A percentile compares a stretch with the other conserved stretches of the same genome.
Conservation (phyloP, 345 rosid genomes). For the Euclidium syriacum region DNA sequence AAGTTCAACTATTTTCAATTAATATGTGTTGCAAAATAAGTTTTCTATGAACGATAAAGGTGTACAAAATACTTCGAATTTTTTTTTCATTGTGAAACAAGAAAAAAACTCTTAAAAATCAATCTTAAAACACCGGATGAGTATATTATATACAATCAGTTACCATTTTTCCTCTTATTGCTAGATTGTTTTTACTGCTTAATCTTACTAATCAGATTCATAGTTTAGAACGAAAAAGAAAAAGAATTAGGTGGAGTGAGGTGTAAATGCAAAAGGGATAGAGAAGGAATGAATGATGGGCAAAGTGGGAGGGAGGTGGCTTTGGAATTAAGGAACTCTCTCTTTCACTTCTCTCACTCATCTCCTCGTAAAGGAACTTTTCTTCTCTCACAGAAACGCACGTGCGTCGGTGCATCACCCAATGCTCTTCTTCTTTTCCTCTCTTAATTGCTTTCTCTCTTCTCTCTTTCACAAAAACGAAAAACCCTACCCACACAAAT, state of each 20-base stretch:
- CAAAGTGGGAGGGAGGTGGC: conserved; percentile 27
- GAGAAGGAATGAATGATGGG: conserved; percentile 14
- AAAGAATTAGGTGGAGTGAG: not conserved
- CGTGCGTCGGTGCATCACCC: conserved; percentile 54
- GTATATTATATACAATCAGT: too few relatives aligned
- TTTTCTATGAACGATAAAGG: too few relatives aligned
- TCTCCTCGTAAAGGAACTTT: conserved; percentile 64
- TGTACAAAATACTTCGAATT: too few relatives aligned
- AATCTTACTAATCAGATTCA: too few relatives aligned
- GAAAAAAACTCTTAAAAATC: too few relatives aligned
- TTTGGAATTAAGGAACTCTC: conserved; percentile 32
- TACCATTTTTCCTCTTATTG: too few relatives aligned
- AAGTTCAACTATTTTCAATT: too few relatives aligned
- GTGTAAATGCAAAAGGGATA: conserved; percentile 1
- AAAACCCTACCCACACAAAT: not conserved
- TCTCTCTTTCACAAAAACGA: not conserved
- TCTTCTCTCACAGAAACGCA: conserved; percentile 36
- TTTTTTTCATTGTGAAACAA: too few relatives aligned
- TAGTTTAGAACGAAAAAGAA: not conserved
- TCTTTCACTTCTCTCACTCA: conserved; percentile 20
- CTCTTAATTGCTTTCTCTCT: conserved; percentile 13
- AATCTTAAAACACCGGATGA: too few relatives aligned
- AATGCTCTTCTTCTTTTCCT: conserved; percentile 40
- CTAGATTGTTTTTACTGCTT: too few relatives aligned
- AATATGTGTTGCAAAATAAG: too few relatives aligned